Evolutionary conservation across 371 early-diverging fungal species (phyloP).

Genomic region (Rhizopus stolonifer): DNA sequence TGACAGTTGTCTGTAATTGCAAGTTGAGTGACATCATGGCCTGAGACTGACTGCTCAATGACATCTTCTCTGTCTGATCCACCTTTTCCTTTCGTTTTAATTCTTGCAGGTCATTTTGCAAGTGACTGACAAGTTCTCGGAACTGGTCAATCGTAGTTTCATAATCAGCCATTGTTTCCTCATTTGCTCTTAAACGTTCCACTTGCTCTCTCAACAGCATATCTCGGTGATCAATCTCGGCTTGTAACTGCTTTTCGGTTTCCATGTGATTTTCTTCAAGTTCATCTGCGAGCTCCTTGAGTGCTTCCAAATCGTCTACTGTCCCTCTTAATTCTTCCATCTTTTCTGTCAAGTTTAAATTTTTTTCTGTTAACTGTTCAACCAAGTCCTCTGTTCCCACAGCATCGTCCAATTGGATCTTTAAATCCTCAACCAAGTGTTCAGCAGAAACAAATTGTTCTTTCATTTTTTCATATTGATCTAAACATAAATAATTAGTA

Average conservation of each 20-base stretch:
- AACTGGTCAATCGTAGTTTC: constrained; percentile 84
- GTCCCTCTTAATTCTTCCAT: constrained; percentile 75
- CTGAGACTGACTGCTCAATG: constrained; percentile 72
- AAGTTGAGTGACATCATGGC: constrained; percentile 83
- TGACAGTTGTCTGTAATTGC: constrained; percentile 76
- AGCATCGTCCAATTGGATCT: constrained; percentile 80
- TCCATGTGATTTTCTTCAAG: constrained; percentile 88
- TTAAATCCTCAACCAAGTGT: constrained; percentile 76
- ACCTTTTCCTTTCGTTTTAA: constrained; percentile 65
- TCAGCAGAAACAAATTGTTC: constrained; percentile 64
- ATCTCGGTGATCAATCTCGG: constrained; percentile 82
- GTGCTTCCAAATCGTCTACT: constrained; percentile 88
- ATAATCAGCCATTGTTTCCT: constrained; percentile 84
- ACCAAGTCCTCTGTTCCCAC: constrained; percentile 81
- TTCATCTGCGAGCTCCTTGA: constrained; percentile 89
- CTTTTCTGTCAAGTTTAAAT: constrained; percentile 69
- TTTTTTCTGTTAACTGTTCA: constrained; percentile 77
- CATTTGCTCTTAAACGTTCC: constrained; percentile 60
- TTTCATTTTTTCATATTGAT: constrained; percentile 55
- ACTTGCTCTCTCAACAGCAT: constrained; percentile 63
- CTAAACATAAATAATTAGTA: neutral
- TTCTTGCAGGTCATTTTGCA: constrained; percentile 74
- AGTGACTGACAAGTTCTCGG: constrained; percentile 75
- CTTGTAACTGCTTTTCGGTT: constrained; percentile 80
- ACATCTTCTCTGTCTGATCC: constrained; percentile 51